A percentile compares a stretch with the other conserved stretches of the same genome.
Conservation (phyloP, 139 green algal genomes). For the Trebouxia sp. region DNA sequence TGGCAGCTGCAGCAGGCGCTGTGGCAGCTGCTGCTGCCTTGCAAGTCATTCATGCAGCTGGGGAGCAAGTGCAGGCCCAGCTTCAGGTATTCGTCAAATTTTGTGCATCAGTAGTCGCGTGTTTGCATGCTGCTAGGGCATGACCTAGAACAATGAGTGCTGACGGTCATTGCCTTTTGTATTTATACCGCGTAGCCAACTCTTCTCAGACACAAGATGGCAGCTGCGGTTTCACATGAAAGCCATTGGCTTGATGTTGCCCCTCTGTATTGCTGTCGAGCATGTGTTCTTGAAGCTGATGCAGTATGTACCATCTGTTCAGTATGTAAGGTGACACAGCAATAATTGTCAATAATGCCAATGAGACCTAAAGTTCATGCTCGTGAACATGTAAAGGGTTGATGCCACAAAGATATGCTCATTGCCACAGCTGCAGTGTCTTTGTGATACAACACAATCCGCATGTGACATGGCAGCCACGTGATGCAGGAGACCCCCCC, state of each 20-base stretch:
- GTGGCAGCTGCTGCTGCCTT: slow-evolving; percentile 37
- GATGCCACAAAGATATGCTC: neutral
- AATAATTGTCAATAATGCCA: no score
- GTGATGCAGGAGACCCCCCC: slow-evolving; percentile 59
- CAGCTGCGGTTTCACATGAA: no score
- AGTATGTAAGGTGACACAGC: no score
- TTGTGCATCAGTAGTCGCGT: neutral
- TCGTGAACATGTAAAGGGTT: no score
- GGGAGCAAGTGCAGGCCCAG: slow-evolving; percentile 64
- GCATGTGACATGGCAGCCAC: no score
- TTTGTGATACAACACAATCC: no score
- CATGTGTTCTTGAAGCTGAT: no score
- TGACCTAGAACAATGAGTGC: neutral
- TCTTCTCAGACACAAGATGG: neutral
- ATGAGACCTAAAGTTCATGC: no score
- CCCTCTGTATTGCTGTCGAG: no score
- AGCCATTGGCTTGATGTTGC: no score
- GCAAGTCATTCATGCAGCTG: slow-evolving; percentile 72
- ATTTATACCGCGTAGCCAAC: neutral
- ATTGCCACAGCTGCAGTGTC: neutral
- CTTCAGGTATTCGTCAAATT: slow-evolving; percentile 54
- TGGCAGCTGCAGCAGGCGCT: slow-evolving; percentile 18
- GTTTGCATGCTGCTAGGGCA: neutral
- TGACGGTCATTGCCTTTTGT: neutral
- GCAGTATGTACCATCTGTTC: no score